phyloP scores from a whole-genome alignment of 257 asterid genomes.

The Nicotiana obtusifolia region DNA sequence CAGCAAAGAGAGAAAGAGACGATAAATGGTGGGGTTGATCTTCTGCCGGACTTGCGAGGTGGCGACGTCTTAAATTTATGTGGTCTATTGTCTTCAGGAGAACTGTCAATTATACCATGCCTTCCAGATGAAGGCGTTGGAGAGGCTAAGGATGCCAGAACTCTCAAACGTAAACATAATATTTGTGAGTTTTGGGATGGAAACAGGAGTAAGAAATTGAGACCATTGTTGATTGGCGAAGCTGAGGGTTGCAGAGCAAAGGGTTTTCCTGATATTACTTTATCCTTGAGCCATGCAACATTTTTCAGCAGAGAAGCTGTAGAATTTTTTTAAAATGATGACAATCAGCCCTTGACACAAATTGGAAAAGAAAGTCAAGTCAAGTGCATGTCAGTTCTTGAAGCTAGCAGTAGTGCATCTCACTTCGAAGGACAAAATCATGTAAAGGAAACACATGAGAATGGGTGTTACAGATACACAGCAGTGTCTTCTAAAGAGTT shows the following conservation, averaged over 20 bases:
- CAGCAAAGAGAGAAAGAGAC: conserved; percentile 56
- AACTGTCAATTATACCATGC: conserved; percentile 50
- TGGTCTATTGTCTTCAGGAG: conserved; percentile 60
- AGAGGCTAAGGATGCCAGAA: conserved; percentile 75
- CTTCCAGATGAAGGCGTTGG: conserved; percentile 85
- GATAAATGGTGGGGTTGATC: conserved; percentile 58
- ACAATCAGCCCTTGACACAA: conserved; percentile 8
- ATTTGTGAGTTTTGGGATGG: conserved; percentile 34
- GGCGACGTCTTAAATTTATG: conserved; percentile 69
- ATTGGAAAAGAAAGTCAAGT: conserved; percentile 14
- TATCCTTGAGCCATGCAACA: conserved; percentile 46
- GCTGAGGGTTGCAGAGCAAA: conserved; percentile 78
- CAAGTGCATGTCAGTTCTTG: conserved; percentile 17
- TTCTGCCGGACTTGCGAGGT: conserved; percentile 66
- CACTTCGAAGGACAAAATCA: conserved; percentile 17
- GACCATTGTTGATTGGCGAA: conserved; percentile 48
- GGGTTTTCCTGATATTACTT: conserved; percentile 82
- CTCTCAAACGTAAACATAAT: conserved; percentile 52
- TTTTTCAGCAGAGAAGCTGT: conserved; percentile 43
- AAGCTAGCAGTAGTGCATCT: conserved; percentile 16
- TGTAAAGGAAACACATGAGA: conserved; percentile 28
- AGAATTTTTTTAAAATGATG: conserved; percentile 40
- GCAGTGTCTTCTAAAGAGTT: conserved; percentile 34
- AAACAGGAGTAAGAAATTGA: conserved; percentile 41
- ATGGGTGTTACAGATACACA: conserved; percentile 25